phyloP scores from a whole-genome alignment of 805 yeast genomes.

The Ogataea neopini region DNA sequence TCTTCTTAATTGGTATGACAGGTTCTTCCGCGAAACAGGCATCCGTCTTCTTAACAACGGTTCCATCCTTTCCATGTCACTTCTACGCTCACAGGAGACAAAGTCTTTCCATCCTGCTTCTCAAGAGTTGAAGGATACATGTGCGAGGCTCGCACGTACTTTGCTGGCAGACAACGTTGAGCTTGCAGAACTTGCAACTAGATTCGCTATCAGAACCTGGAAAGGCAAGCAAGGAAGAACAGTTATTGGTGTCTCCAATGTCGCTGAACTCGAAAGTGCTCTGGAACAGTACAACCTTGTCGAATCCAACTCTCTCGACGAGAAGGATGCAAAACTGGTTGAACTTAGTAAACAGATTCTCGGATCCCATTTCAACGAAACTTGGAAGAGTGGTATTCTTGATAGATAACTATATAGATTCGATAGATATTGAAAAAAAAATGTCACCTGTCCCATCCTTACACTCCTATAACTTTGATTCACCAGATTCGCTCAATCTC shows the following conservation, averaged over 20 bases:
- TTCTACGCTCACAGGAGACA: conserved; percentile 67
- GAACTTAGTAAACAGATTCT: conserved; percentile 43
- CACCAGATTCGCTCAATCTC: conserved; percentile 42
- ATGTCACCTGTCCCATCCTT: not conserved
- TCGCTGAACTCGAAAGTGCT: conserved; percentile 66
- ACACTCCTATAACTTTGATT: conserved; percentile 26
- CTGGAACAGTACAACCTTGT: conserved; percentile 56
- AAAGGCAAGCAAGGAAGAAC: conserved; percentile 51
- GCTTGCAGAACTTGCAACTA: conserved; percentile 77
- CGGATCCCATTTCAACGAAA: conserved; percentile 60
- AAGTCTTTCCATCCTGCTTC: conserved; percentile 82
- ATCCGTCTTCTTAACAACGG: conserved; percentile 70
- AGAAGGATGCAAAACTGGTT: conserved; percentile 45
- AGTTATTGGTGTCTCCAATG: conserved; percentile 74
- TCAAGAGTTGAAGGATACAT: conserved; percentile 53
- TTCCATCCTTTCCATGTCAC: conserved; percentile 85
- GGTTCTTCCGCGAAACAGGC: conserved; percentile 53
- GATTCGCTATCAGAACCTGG: conserved; percentile 73
- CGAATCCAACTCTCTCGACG: conserved; percentile 36
- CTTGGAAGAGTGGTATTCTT: conserved; percentile 54
- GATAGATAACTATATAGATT: conserved; percentile 1
- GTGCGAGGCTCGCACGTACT: conserved; percentile 44
- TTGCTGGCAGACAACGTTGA: conserved; percentile 49
- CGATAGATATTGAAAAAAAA: conserved; percentile 2
- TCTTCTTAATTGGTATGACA: conserved; percentile 47